A percentile compares a stretch with the other conserved stretches of the same genome.
Conservation (phyloP, 2,329 filamentous ascomycete species). For the Aspergillus ochraceoroseus region DNA sequence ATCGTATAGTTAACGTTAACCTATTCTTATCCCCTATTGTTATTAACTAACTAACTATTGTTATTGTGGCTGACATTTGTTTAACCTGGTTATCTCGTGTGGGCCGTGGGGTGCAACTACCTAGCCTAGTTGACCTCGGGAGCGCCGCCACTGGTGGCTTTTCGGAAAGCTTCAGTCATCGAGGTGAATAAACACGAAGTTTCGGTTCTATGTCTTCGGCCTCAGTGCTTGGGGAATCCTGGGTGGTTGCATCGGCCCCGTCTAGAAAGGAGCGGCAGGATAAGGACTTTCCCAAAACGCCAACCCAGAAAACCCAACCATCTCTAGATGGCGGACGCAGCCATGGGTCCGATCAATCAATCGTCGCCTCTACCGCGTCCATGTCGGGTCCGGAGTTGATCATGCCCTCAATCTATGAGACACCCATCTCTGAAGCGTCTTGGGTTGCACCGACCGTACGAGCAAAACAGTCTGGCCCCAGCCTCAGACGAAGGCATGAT, state of each 20-base stretch:
- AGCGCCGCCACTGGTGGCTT: too few species aligned
- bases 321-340: slow-evolving; percentile 11
- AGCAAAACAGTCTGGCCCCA: slow-evolving; percentile 10
- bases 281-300: slow-evolving; percentile 6
- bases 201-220: slow-evolving; percentile 15
- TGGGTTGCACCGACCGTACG: slow-evolving; percentile 32
- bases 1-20: background rate
- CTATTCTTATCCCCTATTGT: too few species aligned
- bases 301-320: slow-evolving; percentile 13
- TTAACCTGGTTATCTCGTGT: too few species aligned
- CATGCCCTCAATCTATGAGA: slow-evolving; percentile 40
- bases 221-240: slow-evolving; percentile 35
- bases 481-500: slow-evolving; percentile 26
- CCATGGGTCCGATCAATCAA: slow-evolving; percentile 24
- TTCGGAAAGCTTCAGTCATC: too few species aligned
- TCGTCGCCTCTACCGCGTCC: slow-evolving; percentile 26
- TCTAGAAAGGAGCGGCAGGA: slow-evolving; percentile 14
- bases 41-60: too few species aligned
- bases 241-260: slow-evolving; percentile 33
- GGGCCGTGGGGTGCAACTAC: too few species aligned
- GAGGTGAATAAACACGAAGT: too few species aligned
- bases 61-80: too few species aligned
- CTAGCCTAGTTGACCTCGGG: too few species aligned
- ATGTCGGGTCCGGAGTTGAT: slow-evolving; percentile 38
- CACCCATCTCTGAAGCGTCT: slow-evolving; percentile 31